Percentiles rank a stretch among this genome's conserved stretches.
phyloP scores from a whole-genome alignment of 331 rosid genomes.

The Phaseolus coccineus region DNA sequence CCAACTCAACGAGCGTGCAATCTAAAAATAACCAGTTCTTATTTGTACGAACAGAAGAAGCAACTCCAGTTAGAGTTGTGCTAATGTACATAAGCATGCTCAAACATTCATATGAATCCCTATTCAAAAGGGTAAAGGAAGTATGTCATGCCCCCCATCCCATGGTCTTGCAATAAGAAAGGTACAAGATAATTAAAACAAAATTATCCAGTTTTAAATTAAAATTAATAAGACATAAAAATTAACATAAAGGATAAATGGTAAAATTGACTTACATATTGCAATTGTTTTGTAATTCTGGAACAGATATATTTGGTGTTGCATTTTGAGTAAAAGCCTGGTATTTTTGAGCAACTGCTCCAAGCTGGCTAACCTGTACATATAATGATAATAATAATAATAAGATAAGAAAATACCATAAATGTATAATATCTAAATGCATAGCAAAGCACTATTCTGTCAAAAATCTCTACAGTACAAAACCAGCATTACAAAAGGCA shows the following conservation, averaged over 20 bases:
- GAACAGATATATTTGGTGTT: constrained; percentile 80
- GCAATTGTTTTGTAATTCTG: constrained; percentile 95
- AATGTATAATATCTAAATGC: background rate
- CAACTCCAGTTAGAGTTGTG: background rate
- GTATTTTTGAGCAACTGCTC: constrained; percentile 95
- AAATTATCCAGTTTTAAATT: constrained; percentile 5
- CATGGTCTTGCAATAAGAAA: background rate
- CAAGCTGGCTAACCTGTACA: constrained; percentile 92
- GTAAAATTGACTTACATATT: constrained; percentile 69
- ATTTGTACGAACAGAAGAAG: background rate
- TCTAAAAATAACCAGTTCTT: background rate
- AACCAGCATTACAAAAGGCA: constrained; percentile 25
- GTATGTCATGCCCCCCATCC: constrained; percentile 19
- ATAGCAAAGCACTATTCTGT: constrained; percentile 7
- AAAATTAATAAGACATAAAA: background rate
- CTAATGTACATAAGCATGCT: constrained; percentile 21
- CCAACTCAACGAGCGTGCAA: background rate
- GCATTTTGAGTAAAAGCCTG: constrained; percentile 95
- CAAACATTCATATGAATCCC: constrained; percentile 10
- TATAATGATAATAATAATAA: background rate
- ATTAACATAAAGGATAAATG: constrained; percentile 9
- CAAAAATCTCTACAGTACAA: constrained; percentile 9
- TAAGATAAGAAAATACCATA: constrained; percentile 1
- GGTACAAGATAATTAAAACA: background rate
- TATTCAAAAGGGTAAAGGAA: background rate